A percentile compares a stretch with the other conserved stretches of the same genome.
These are phyloP conservation scores for Scutellaria barbata DNA, from an alignment of 257 asterid genomes.

Conservation along the genomic window DNA sequence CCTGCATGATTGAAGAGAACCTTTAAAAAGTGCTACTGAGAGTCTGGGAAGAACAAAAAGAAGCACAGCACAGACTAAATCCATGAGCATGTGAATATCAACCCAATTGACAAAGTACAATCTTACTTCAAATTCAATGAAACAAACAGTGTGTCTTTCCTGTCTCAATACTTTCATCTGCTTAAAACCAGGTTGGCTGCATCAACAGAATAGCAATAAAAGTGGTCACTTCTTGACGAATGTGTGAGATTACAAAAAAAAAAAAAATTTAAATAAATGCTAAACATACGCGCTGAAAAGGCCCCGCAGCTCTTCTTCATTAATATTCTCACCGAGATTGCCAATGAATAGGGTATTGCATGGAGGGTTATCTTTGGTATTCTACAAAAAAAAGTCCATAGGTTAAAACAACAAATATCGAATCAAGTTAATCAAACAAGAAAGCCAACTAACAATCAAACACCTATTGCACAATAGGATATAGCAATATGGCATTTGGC, in stretches of 20 bases:
- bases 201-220: slow-evolving; percentile 27
- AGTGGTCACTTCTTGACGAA: slow-evolving; percentile 23
- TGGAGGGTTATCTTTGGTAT: slow-evolving; percentile 96
- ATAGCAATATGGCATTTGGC: background rate
- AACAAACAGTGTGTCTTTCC: slow-evolving; percentile 98
- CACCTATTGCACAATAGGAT: background rate
- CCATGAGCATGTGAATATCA: slow-evolving; percentile 27
- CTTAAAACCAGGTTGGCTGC: slow-evolving; percentile 97
- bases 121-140: slow-evolving; percentile 98
- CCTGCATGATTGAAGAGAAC: slow-evolving; percentile 55
- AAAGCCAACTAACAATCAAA: background rate
- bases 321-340: slow-evolving; percentile 93
- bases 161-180: slow-evolving; percentile 97
- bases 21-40: slow-evolving; percentile 18
- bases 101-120: background rate
- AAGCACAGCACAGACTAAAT: background rate
- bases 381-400: slow-evolving; percentile 53
- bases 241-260: slow-evolving; percentile 6
- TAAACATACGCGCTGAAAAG: slow-evolving; percentile 71
- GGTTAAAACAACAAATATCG: slow-evolving; percentile 18
- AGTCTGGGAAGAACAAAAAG: slow-evolving; percentile 6
- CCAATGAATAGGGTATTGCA: slow-evolving; percentile 99
- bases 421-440: background rate
- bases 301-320: slow-evolving; percentile 94
- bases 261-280: slow-evolving; percentile 32